Conservation (phyloP, 352 stramenopile species). For the Pythium plurisporium region DNA sequence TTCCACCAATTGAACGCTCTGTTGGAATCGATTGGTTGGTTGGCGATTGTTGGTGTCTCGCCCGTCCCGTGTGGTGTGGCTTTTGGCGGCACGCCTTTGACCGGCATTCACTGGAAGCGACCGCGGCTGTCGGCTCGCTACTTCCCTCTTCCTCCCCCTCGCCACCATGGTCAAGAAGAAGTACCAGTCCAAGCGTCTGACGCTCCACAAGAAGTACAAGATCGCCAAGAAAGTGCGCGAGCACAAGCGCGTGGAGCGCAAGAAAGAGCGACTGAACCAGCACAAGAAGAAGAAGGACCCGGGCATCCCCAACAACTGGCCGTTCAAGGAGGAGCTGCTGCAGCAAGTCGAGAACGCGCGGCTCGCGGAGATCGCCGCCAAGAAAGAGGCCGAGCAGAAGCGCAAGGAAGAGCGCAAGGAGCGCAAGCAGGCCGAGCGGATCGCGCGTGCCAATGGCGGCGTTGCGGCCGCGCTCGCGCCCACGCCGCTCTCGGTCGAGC, state of each 20-base stretch:
- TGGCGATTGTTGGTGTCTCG: conserved; percentile 5
- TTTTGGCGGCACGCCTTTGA: conserved; percentile 15
- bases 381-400: conserved; percentile 55
- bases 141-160: not conserved
- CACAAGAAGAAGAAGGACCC: conserved; percentile 96
- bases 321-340: conserved; percentile 96
- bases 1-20: conserved; percentile 13
- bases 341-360: conserved; percentile 76
- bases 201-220: conserved; percentile 99
- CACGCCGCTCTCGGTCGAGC: conserved; percentile 64
- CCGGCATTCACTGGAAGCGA: conserved; percentile 19
- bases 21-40: conserved; percentile 31
- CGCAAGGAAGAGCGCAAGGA: conserved; percentile 70
- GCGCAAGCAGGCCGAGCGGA: conserved; percentile 37
- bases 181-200: conserved; percentile 95
- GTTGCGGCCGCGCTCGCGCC: conserved; percentile 21
- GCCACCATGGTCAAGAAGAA: conserved; percentile 98
- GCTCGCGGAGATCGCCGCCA: conserved; percentile 63
- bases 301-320: conserved; percentile 98
- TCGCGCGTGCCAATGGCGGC: conserved; percentile 28
- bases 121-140: no score
- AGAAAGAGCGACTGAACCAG: conserved; percentile 84
- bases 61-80: not conserved
- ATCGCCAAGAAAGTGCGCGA: conserved; percentile 90
- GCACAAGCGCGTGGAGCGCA: conserved; percentile 93